phyloP scores from a whole-genome alignment of 805 yeast species.

The Wickerhamomyces rabaulensis region DNA sequence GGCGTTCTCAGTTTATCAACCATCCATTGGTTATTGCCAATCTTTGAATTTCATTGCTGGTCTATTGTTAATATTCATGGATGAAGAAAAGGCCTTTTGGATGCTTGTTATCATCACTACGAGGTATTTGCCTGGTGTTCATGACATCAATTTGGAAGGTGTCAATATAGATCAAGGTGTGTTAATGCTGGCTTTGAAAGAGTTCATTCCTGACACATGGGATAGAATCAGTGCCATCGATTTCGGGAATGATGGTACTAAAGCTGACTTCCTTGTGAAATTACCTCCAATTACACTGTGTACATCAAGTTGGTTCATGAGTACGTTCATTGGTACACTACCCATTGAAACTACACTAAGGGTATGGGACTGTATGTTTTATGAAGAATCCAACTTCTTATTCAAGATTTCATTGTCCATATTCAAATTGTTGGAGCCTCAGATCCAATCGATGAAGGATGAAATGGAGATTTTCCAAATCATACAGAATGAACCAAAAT shows the following conservation, averaged over 20 bases:
- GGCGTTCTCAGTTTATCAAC: conserved; percentile 82
- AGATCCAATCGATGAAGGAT: conserved; percentile 39
- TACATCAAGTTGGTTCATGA: conserved; percentile 98
- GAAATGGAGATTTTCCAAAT: conserved; percentile 74
- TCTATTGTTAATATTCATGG: conserved; percentile 73
- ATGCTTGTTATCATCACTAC: conserved; percentile 90
- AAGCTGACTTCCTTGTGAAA: conserved; percentile 53
- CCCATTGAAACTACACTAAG: conserved; percentile 87
- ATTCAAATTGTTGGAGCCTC: conserved; percentile 68
- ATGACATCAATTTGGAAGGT: conserved; percentile 85
- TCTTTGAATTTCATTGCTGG: conserved; percentile 92
- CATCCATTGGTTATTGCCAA: conserved; percentile 93
- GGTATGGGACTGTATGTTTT: conserved; percentile 93
- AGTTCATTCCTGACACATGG: conserved; percentile 84
- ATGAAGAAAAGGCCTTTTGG: conserved; percentile 92
- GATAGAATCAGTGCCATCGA: conserved; percentile 32
- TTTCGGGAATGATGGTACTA: conserved; percentile 24
- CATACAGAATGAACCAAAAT: conserved; percentile 78
- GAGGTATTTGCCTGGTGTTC: conserved; percentile 83
- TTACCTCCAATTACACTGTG: conserved; percentile 89
- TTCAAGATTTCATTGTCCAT: conserved; percentile 81
- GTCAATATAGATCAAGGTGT: conserved; percentile 96
- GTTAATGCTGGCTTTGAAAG: conserved; percentile 77
- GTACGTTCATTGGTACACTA: conserved; percentile 83
- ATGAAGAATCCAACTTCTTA: conserved; percentile 83